These are phyloP conservation scores for Kwoniella dejecticola DNA, from an alignment of 768 basidiomycete genomes.

Conservation along the genomic window DNA sequence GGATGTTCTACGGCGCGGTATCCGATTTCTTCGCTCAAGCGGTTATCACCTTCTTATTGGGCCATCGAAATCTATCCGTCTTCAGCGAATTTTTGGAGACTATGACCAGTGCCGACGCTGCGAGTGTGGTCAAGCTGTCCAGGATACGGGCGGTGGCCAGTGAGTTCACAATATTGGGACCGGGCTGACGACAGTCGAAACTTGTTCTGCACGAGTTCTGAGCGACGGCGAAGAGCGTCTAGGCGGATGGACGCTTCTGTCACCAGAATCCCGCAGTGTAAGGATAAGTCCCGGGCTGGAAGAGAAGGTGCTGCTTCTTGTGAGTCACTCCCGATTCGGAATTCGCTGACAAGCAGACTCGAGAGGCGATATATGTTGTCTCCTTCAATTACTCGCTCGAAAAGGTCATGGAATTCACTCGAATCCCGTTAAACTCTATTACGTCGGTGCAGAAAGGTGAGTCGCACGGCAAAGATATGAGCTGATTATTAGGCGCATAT, in stretches of 20 bases:
- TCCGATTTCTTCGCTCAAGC: slow-evolving; percentile 97
- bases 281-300: slow-evolving; percentile 80
- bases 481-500: slow-evolving; percentile 71
- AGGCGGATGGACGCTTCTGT: slow-evolving; percentile 88
- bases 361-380: slow-evolving; percentile 52
- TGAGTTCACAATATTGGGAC: slow-evolving; percentile 27
- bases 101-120: slow-evolving; percentile 86
- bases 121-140: slow-evolving; percentile 81
- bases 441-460: slow-evolving; percentile 74
- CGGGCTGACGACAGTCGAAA: slow-evolving; percentile 62
- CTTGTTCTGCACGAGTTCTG: slow-evolving; percentile 74
- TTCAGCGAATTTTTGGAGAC: slow-evolving; percentile 92
- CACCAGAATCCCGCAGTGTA: slow-evolving; percentile 73
- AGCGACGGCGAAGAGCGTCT: slow-evolving; percentile 74
- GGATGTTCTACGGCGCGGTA: slow-evolving; percentile 58
- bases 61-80: slow-evolving; percentile 73
- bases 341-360: slow-evolving; percentile 61
- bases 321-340: slow-evolving; percentile 56
- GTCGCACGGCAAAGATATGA: slow-evolving; percentile 14
- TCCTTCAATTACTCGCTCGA: slow-evolving; percentile 85
- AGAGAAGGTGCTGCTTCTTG: slow-evolving; percentile 88
- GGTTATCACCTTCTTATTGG: slow-evolving; percentile 64
- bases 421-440: slow-evolving; percentile 83
- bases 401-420: slow-evolving; percentile 85
- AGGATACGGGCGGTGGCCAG: slow-evolving; percentile 86